phyloP scores from a whole-genome alignment of 345 rosid species.

The Pistacia vera region DNA sequence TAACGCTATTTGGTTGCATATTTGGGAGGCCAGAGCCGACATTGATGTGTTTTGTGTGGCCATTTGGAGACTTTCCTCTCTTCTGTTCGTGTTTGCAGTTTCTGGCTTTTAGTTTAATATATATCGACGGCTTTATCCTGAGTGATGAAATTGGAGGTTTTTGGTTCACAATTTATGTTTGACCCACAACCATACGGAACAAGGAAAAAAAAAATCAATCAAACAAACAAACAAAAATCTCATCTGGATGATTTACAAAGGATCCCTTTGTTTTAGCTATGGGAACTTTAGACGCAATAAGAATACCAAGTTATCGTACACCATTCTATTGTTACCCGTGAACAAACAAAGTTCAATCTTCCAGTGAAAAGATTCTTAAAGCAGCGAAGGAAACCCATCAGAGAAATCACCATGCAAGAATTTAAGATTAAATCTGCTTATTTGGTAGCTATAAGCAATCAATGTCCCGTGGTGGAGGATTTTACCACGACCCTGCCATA shows the following conservation, averaged over 20 bases:
- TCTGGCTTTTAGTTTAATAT: neutral
- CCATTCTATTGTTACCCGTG: too few relatives aligned
- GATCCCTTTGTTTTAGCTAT: too few relatives aligned
- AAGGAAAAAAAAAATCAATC: neutral
- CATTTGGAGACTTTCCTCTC: conserved; percentile 1
- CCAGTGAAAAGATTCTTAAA: too few relatives aligned
- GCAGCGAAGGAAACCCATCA: neutral
- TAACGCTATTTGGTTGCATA: conserved; percentile 64
- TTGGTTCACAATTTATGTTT: too few relatives aligned
- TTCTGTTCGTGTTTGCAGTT: neutral
- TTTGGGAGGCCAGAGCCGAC: conserved; percentile 51
- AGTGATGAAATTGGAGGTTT: too few relatives aligned
- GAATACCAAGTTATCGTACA: too few relatives aligned
- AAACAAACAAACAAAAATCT: neutral
- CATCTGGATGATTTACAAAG: too few relatives aligned
- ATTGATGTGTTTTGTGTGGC: conserved; percentile 12
- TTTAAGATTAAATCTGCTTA: neutral
- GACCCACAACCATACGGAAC: too few relatives aligned
- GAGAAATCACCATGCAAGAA: too few relatives aligned
- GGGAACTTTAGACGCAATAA: too few relatives aligned
- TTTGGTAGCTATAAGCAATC: neutral
- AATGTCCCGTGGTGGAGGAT: neutral
- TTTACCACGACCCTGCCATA: neutral
- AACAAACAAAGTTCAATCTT: too few relatives aligned
- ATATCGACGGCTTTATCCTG: neutral